A percentile compares a stretch with the other conserved stretches of the same genome.
Conservation (phyloP, 2,329 filamentous ascomycete genomes). For the Hirsutella rhossiliensis region DNA sequence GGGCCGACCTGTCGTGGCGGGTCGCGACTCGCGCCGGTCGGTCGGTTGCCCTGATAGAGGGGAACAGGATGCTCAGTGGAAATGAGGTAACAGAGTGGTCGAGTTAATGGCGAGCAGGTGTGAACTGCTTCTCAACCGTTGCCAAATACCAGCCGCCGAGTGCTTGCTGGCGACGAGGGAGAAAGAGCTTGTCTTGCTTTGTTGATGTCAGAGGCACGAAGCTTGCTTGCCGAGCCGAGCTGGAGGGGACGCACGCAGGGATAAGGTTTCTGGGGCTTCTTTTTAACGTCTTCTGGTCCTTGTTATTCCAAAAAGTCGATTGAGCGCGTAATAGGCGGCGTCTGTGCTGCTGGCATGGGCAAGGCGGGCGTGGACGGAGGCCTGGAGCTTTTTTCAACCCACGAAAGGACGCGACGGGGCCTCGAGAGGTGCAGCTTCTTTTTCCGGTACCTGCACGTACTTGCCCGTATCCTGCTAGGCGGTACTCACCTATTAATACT, state of each 20-base stretch:
- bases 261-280: not conserved
- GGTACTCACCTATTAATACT: too few species aligned
- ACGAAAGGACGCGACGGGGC: not conserved
- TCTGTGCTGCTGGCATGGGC: not conserved
- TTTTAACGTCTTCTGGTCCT: not conserved
- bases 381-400: not conserved
- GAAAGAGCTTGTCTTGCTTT: not conserved
- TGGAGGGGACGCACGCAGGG: not conserved
- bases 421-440: not conserved
- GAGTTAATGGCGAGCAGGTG: not conserved
- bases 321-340: too few species aligned
- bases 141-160: not conserved
- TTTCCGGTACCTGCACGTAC: not conserved
- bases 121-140: not conserved
- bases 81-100: not conserved
- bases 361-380: not conserved
- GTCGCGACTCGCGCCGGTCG: conserved; percentile 4
- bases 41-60: conserved; percentile 5
- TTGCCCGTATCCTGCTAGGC: too few species aligned
- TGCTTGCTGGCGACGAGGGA: not conserved
- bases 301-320: too few species aligned
- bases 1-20: not conserved
- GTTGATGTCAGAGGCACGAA: not conserved
- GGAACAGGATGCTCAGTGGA: not conserved
- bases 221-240: too few species aligned